Evolutionary conservation across 345 rosid species (phyloP).

Genomic region (Hevea brasiliensis): DNA sequence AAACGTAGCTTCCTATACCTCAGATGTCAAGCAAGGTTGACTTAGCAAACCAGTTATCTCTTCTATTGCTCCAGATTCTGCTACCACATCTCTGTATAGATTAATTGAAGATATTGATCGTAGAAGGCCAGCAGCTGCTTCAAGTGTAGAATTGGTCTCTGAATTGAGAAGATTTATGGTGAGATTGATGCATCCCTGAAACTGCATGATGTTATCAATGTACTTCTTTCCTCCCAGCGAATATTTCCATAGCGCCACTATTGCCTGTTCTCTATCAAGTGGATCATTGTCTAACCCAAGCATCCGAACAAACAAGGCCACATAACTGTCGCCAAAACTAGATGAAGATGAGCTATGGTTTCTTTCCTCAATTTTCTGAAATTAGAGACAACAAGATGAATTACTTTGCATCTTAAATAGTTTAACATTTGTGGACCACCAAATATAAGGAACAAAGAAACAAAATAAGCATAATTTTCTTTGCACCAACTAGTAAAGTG

Average conservation of each 20-base stretch:
- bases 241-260: constrained; percentile 73
- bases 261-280: constrained; percentile 79
- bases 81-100: constrained; percentile 68
- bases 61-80: constrained; percentile 81
- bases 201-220: constrained; percentile 74
- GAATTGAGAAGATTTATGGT: constrained; percentile 70
- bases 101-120: constrained; percentile 67
- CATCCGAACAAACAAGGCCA: constrained; percentile 78
- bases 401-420: constrained; percentile 13
- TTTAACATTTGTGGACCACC: not conserved
- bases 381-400: constrained; percentile 29
- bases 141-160: constrained; percentile 53
- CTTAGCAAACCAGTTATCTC: constrained; percentile 63
- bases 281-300: constrained; percentile 85
- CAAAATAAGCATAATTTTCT: not conserved
- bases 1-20: constrained; percentile 53
- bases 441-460: not conserved
- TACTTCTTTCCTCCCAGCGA: constrained; percentile 80
- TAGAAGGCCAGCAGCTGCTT: constrained; percentile 88
- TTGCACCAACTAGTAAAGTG: not conserved
- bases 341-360: constrained; percentile 48
- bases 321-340: constrained; percentile 54
- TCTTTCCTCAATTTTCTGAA: constrained; percentile 45
- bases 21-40: constrained; percentile 60
- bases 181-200: constrained; percentile 74